phyloP scores from a whole-genome alignment of 306 rosid species.

The Urtica urens region DNA sequence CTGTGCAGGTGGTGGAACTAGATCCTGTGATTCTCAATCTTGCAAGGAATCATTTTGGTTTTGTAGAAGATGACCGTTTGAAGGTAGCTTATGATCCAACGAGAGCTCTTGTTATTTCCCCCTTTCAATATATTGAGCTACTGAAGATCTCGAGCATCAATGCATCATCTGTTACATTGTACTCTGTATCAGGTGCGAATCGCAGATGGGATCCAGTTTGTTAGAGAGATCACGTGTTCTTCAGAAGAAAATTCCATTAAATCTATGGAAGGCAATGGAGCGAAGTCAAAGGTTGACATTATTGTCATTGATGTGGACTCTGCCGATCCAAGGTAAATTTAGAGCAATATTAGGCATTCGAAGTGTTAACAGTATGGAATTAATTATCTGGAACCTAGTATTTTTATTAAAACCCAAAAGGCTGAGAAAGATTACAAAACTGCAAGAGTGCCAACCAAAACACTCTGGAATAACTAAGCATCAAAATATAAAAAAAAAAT shows the following conservation, averaged over 20 bases:
- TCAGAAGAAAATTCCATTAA: conserved; percentile 21
- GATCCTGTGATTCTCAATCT: conserved; percentile 55
- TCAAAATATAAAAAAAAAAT: no score
- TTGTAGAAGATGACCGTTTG: conserved; percentile 56
- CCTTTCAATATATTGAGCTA: background rate
- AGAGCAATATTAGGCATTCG: background rate
- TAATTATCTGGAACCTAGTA: no score
- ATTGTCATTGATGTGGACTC: conserved; percentile 84
- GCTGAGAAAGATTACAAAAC: no score
- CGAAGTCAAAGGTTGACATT: conserved; percentile 48
- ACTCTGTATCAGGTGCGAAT: conserved; percentile 58
- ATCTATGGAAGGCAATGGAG: conserved; percentile 12
- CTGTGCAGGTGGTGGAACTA: conserved; percentile 74
- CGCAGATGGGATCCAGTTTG: conserved; percentile 81
- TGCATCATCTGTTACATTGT: background rate
- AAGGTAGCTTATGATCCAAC: conserved; percentile 36
- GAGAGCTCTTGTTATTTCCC: background rate
- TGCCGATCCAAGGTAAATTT: conserved; percentile 69
- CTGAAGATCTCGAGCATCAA: no score
- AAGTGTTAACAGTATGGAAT: no score
- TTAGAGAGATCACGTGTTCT: conserved; percentile 33
- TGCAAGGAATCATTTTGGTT: conserved; percentile 63
- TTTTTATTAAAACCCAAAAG: no score
- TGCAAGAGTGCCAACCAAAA: no score
- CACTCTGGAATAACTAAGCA: no score